These are phyloP conservation scores for Zymoseptoria ardabiliae DNA, from an alignment of 2,329 filamentous ascomycete genomes.

Conservation along the genomic window DNA sequence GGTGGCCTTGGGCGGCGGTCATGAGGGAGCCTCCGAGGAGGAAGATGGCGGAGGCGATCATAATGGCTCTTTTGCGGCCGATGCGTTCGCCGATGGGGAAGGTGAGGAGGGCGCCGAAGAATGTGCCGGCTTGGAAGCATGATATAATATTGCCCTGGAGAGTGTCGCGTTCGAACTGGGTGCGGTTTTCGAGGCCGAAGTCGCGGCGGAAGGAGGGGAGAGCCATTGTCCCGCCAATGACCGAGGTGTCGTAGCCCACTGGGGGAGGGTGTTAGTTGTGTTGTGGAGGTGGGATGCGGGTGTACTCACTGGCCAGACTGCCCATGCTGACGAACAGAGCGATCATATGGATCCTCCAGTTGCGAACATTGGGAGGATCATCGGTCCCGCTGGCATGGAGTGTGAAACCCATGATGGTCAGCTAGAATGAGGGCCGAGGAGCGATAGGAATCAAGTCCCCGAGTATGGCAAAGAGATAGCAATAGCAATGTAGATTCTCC, in stretches of 20 bases:
- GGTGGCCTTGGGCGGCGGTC: conserved; percentile 30
- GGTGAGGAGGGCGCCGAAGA: conserved; percentile 34
- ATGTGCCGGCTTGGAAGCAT: conserved; percentile 33
- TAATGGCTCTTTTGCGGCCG: conserved; percentile 44
- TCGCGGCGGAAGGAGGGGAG: conserved; percentile 33
- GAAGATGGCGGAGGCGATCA: conserved; percentile 40
- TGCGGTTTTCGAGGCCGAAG: conserved; percentile 27
- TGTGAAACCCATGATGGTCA: conserved; percentile 8
- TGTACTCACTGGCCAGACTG: conserved; percentile 29
- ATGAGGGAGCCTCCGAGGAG: conserved; percentile 35
- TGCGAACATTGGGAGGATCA: conserved; percentile 58
- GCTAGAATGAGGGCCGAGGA: background rate
- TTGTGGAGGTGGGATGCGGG: background rate
- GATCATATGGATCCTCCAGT: conserved; percentile 59
- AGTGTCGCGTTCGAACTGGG: conserved; percentile 35
- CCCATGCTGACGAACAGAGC: conserved; percentile 49
- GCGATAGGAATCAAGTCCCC: background rate
- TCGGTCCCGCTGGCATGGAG: conserved; percentile 12
- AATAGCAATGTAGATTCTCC: background rate
- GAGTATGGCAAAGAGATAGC: background rate
- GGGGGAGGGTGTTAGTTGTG: background rate
- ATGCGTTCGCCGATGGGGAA: conserved; percentile 44
- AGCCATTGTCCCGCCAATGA: conserved; percentile 36
- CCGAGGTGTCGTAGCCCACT: conserved; percentile 26
- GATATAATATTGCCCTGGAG: conserved; percentile 35